Evolutionary conservation across 441 rosid species (phyloP).

Genomic region (Pelargonium fulgidum): DNA sequence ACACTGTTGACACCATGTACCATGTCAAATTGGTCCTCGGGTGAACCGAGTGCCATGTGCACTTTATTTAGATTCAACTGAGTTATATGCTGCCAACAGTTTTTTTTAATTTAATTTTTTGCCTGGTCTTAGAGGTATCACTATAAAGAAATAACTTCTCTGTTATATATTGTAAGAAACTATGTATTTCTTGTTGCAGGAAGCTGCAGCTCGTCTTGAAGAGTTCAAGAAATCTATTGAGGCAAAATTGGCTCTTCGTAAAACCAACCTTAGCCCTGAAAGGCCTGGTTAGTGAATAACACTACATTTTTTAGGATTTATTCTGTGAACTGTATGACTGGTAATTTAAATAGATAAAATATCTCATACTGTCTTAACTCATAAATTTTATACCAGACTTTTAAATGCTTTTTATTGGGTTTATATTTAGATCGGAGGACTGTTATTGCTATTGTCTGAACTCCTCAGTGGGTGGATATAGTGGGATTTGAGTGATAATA

Average conservation of each 20-base stretch:
- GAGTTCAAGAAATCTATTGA: conserved; percentile 65
- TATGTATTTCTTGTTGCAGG: conserved; percentile 36
- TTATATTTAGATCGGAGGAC: not conserved
- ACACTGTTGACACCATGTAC: not conserved
- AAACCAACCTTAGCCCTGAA: conserved; percentile 80
- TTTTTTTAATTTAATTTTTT: no score
- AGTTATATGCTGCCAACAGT: not conserved
- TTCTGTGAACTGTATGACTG: conserved; percentile 3
- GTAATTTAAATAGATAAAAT: conserved; percentile 11
- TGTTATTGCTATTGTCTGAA: not conserved
- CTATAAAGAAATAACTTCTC: not conserved
- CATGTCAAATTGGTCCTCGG: not conserved
- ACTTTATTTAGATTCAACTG: not conserved
- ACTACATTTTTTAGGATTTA: conserved; percentile 7
- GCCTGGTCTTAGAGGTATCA: not conserved
- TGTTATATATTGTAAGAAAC: not conserved
- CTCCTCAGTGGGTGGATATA: conserved; percentile 3
- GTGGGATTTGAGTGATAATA: conserved; percentile 1
- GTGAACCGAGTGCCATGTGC: not conserved
- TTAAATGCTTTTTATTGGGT: not conserved
- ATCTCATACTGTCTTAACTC: not conserved
- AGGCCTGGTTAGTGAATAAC: conserved; percentile 66
- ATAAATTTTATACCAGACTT: not conserved
- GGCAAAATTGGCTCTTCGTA: conserved; percentile 88
- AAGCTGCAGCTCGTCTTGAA: conserved; percentile 72